Evolutionary conservation across 345 rosid genomes (phyloP), one percentile per base, ranked within the genome.

Genomic region (Pelargonium nanum): DNA sequence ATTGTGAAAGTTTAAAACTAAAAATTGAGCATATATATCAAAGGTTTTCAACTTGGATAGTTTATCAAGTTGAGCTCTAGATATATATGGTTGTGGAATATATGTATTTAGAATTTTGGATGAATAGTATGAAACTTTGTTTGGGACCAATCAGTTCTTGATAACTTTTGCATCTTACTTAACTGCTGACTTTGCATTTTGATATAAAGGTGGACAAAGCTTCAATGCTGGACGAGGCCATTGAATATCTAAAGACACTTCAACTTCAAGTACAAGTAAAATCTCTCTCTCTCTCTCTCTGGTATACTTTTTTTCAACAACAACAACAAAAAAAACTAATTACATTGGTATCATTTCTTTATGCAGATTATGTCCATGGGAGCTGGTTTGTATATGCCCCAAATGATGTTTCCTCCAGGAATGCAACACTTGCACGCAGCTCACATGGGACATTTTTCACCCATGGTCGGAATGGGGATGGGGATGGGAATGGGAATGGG

Each of bases 201-300:
- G 55, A 22, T 50, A 28, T 7, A 19, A 30, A 85, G 89, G 72
- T 65, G 78, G 91, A 88, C 69, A 78, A 71, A 77, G 85, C 75
- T 63, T 77, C 91, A 2, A 63, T 82, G 59, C 89, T 91, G 8
- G 98, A 86, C 24, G 80, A 77, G 34, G 75, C 92, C 19, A 88
- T 92, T 50, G 84, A 82, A 56, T 82, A 85, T 69, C 56, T 85
- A 67, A 82, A 79, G 68, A 57, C 70, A 19, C 96, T 91, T 66
- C 89, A 86, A 71, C 78, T 78, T 68, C 96, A 85, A 76, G 65
- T 85, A n/a, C 85, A 81, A 96, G 98, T 91, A 78, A 57, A 19
- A 40, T 58, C 45, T 4, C 45, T 56, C 19, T 16, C 19, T 7
- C 13, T 15, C 22, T 19, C 34, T 57, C 6, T 61, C 20, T 23